phyloP scores from a whole-genome alignment of 331 rosid genomes.

The Stylosanthes scabra region DNA sequence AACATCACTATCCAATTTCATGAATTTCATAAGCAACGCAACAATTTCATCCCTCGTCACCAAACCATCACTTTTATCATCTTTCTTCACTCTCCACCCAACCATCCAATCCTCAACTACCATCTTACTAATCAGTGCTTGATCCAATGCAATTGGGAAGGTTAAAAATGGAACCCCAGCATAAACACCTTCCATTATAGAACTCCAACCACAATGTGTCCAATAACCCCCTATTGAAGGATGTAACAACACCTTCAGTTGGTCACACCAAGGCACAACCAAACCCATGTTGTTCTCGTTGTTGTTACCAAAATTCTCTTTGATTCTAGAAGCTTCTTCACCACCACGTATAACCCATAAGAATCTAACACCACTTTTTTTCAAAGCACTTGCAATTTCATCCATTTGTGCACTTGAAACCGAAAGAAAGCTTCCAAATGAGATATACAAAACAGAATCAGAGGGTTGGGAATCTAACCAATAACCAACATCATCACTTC shows the following conservation, averaged over 20 bases:
- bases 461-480: conserved; percentile 60
- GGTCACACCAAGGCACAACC: conserved; percentile 65
- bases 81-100: conserved; percentile 55
- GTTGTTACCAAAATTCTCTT: conserved; percentile 38
- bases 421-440: conserved; percentile 56
- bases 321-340: conserved; percentile 31
- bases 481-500: neutral
- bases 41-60: conserved; percentile 47
- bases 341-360: conserved; percentile 51
- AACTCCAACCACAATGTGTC: conserved; percentile 75
- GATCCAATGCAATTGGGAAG: conserved; percentile 55
- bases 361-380: conserved; percentile 40
- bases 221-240: conserved; percentile 54
- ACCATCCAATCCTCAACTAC: conserved; percentile 59
- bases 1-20: conserved; percentile 42
- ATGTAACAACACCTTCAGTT: conserved; percentile 53
- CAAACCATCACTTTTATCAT: conserved; percentile 20
- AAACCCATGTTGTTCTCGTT: conserved; percentile 29
- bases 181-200: conserved; percentile 48
- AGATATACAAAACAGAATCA: conserved; percentile 58
- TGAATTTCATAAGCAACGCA: conserved; percentile 41
- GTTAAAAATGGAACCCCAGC: conserved; percentile 58
- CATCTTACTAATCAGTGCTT: conserved; percentile 38
- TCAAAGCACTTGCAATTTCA: conserved; percentile 49
- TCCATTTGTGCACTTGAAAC: conserved; percentile 53